Conservation (phyloP, 352 stramenopile genomes). For the Pythium aquatile region DNA sequence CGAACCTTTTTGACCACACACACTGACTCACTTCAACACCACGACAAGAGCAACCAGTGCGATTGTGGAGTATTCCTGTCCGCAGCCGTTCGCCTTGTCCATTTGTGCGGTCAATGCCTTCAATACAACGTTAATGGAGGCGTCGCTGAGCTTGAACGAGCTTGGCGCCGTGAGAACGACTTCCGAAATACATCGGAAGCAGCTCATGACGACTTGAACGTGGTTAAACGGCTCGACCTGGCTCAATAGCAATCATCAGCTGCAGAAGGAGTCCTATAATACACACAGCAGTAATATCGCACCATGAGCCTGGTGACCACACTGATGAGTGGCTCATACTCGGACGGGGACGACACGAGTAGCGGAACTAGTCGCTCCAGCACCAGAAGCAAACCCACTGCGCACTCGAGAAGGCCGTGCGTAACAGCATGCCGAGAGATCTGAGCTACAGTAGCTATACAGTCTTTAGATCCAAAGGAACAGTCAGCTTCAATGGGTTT, state of each 20-base stretch:
- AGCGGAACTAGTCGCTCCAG: slow-evolving; percentile 8
- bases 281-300: neutral
- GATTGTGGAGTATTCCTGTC: neutral
- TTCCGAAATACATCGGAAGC: slow-evolving; percentile 13
- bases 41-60: slow-evolving; percentile 3
- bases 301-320: slow-evolving; percentile 17
- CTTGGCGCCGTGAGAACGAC: neutral
- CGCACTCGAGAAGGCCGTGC: slow-evolving; percentile 3
- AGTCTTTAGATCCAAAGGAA: neutral
- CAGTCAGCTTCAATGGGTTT: neutral
- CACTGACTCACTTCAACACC: slow-evolving; percentile 2
- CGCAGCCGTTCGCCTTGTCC: neutral
- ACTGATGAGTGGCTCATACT: slow-evolving; percentile 1
- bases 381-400: slow-evolving; percentile 5
- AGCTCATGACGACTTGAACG: slow-evolving; percentile 1
- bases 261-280: neutral
- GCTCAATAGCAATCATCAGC: neutral
- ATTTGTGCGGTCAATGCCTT: slow-evolving; percentile 3
- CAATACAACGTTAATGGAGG: neutral
- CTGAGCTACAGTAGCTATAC: neutral
- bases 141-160: slow-evolving; percentile 7
- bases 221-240: slow-evolving; percentile 9
- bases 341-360: neutral
- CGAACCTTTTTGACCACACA: no score
- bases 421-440: slow-evolving; percentile 5